Base-by-base conservation (phyloP, 768 basidiomycete genomes). In the Kwoniella europaea region DNA sequence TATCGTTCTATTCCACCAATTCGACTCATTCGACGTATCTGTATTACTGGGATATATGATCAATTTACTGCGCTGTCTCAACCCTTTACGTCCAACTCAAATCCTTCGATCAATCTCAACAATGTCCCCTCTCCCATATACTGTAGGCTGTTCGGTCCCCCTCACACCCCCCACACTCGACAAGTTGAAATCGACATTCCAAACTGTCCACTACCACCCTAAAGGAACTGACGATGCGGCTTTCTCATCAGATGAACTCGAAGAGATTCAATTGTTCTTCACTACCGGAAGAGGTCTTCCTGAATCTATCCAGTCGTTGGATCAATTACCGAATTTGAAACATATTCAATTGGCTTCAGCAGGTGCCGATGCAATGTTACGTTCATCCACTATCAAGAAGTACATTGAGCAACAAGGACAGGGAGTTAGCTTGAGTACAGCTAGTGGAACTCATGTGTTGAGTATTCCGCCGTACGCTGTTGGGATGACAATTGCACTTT, bases 371-470 rank as follows among this genome's bases (percentile, higher is more conserved):
- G 60, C 57, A 42, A 60, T 68, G 22, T 24, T 72, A 18, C 24
- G 41, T 13, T n/a, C 46, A 12, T 18, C 42, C 6, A 57, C 66
- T 5, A 64, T 74, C 27, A 16, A 42, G 24, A 58, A 68, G 4
- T 67, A 67, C 29, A 41, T 53, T 22, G 63, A 24, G 4, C n/a
- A 64, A 20, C 4, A 53, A 59, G 52, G 41, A 67, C 3, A 68
- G 72, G 65, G 56, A 16, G 64, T 82, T 15, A 80, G 74, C 15
- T 54, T 83, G 44, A 69, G 69, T 22, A 78, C 77, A n/a, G 80
- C 81, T 4, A 75, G 71, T 42, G 82, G 82, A 13, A 79, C 78
- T 18, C 82, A 83, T 72, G 81, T 79, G 3, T 55, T 79, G 13
- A 74, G 72, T 61, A 83, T 83, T 54, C 78, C 81, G 6, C 73